Conservation (phyloP, 2,329 filamentous ascomycete species). For the Fusarium sp. region DNA sequence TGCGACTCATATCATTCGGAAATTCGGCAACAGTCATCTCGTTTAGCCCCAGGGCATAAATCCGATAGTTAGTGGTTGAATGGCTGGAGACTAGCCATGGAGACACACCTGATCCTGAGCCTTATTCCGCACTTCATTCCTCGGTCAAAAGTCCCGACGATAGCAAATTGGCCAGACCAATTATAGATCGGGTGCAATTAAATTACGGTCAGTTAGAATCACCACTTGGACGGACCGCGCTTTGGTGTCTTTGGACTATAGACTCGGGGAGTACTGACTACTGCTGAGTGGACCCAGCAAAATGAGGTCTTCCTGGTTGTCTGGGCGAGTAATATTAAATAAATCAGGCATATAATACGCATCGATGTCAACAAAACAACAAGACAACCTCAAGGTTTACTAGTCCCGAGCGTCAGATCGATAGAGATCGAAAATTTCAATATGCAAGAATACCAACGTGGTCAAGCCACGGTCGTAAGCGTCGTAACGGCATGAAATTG, state of each 20-base stretch:
- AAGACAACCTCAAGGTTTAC: neutral
- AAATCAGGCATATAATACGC: conserved; percentile 1
- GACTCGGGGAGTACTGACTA: conserved; percentile 1
- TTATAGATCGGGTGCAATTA: conserved; percentile 20
- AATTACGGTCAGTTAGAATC: conserved; percentile 1
- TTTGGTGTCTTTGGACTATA: conserved; percentile 1
- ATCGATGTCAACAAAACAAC: neutral
- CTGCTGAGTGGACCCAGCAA: conserved; percentile 11
- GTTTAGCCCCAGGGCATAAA: neutral
- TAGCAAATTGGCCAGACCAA: conserved; percentile 18
- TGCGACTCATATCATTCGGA: conserved; percentile 23
- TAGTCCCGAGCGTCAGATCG: neutral
- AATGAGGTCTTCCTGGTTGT: conserved; percentile 20
- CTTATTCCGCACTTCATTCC: conserved; percentile 1
- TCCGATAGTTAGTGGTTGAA: conserved; percentile 9
- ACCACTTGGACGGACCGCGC: neutral
- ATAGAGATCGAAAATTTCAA: neutral
- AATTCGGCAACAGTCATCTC: conserved; percentile 12
- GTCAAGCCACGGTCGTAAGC: neutral
- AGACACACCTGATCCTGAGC: neutral
- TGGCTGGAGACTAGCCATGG: conserved; percentile 32
- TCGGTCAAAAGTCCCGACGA: conserved; percentile 7
- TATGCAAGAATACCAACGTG: conserved; percentile 8
- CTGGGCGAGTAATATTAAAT: neutral
- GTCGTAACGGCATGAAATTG: conserved; percentile 7